Conservation (phyloP, 257 asterid genomes). For the Scutellaria barbata region DNA sequence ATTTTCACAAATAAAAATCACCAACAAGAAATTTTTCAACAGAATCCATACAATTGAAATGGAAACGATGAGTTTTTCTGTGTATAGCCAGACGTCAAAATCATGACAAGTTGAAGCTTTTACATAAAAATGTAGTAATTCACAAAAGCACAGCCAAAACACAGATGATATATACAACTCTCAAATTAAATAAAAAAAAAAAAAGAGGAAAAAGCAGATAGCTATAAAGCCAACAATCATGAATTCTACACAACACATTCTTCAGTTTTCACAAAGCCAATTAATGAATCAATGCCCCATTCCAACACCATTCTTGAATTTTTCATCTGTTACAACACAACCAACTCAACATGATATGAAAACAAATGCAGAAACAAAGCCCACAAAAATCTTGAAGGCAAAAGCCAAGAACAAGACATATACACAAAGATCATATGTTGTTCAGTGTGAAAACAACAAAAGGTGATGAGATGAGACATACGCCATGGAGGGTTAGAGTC, state of each 20-base stretch:
- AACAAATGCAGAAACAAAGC: constrained; percentile 15
- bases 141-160: constrained; percentile 16
- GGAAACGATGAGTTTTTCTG: not conserved
- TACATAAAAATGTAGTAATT: constrained; percentile 20
- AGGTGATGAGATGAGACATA: constrained; percentile 34
- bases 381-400: constrained; percentile 5
- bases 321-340: not conserved
- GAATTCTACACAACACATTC: constrained; percentile 2
- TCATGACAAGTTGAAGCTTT: constrained; percentile 26
- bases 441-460: constrained; percentile 18
- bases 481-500: constrained; percentile 92
- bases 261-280: not conserved
- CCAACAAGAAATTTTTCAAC: not conserved
- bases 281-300: constrained; percentile 27
- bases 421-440: not conserved
- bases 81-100: too few species aligned
- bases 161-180: not conserved
- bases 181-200: not conserved
- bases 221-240: not conserved
- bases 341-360: constrained; percentile 18
- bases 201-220: not conserved
- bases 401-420: not conserved
- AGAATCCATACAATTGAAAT: not conserved
- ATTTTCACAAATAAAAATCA: not conserved
- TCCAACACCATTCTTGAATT: constrained; percentile 26